Evolutionary conservation across 1,284 basidiomycete species (phyloP).

Genomic region (Heterobasidion irregulare): DNA sequence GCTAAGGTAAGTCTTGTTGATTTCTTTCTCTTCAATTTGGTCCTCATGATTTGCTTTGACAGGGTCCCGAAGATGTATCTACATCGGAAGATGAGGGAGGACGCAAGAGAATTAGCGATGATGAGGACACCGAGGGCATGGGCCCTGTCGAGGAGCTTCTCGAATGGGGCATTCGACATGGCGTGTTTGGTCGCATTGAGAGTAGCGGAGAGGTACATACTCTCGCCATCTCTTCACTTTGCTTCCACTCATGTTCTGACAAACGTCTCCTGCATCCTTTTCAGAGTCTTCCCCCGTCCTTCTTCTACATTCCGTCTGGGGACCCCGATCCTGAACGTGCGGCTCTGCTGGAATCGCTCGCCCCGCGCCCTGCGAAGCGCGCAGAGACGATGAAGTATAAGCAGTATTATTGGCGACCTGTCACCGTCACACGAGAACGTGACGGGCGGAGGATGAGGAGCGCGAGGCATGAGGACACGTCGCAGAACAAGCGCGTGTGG

Average conservation of each 20-base stretch:
- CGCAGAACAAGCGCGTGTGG: constrained; percentile 4
- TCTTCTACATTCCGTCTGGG: constrained; percentile 68
- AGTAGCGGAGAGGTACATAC: constrained; percentile 36
- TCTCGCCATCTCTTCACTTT: neutral
- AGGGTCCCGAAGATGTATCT: neutral
- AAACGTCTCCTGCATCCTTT: neutral
- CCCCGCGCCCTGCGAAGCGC: constrained; percentile 65
- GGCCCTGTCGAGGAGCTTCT: constrained; percentile 41
- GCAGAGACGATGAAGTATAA: constrained; percentile 73
- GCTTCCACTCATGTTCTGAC: neutral
- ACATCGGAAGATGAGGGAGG: neutral
- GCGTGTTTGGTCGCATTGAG: constrained; percentile 66
- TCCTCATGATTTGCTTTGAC: neutral
- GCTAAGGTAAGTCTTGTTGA: neutral
- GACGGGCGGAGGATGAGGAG: neutral
- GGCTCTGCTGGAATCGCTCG: constrained; percentile 53
- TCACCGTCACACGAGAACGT: constrained; percentile 9
- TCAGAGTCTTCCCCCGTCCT: constrained; percentile 48
- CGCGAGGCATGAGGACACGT: neutral
- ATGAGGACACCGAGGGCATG: constrained; percentile 32
- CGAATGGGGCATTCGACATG: constrained; percentile 37
- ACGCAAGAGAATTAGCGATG: neutral
- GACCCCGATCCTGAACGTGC: constrained; percentile 67
- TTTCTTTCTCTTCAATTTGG: neutral
- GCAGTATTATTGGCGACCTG: constrained; percentile 70